phyloP scores from a whole-genome alignment of 78 protist genomes.

The Isochrysis galbana region DNA sequence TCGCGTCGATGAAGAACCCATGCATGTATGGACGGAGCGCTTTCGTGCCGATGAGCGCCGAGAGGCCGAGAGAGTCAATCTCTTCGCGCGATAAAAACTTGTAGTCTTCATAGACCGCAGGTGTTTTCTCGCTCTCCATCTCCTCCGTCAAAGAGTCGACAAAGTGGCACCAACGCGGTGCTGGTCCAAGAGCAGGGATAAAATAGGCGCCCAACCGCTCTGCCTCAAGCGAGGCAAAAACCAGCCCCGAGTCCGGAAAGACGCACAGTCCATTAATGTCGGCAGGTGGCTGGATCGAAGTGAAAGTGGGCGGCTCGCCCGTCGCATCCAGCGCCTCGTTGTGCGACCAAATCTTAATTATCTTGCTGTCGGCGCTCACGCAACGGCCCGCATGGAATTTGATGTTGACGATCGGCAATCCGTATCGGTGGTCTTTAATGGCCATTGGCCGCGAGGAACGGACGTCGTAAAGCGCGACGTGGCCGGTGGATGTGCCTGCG shows the following conservation, averaged over 20 bases:
- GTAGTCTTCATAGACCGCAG: slow-evolving; percentile 80
- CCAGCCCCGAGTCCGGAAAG: slow-evolving; percentile 69
- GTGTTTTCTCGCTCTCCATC: slow-evolving; percentile 20
- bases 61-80: slow-evolving; percentile 71
- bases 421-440: slow-evolving; percentile 76
- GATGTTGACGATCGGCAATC: slow-evolving; percentile 68
- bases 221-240: slow-evolving; percentile 80
- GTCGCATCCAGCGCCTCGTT: not conserved
- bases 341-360: slow-evolving; percentile 76
- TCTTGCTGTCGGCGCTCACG: slow-evolving; percentile 67
- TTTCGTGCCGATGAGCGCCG: slow-evolving; percentile 68
- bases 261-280: slow-evolving; percentile 64
- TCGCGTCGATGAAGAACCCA: not conserved
- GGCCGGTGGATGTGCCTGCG: slow-evolving; percentile 84
- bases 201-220: slow-evolving; percentile 79
- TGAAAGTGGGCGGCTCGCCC: not conserved
- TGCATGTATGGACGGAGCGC: slow-evolving; percentile 88
- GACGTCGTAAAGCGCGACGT: slow-evolving; percentile 82
- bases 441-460: slow-evolving; percentile 53
- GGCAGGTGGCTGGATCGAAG: slow-evolving; percentile 76
- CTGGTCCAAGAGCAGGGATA: slow-evolving; percentile 92
- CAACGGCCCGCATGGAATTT: slow-evolving; percentile 50
- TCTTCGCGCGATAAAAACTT: slow-evolving; percentile 90
- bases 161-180: slow-evolving; percentile 97
- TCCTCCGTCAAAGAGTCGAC: slow-evolving; percentile 87